A percentile compares a stretch with the other conserved stretches of the same genome.
Conservation (phyloP, 768 basidiomycete species). For the Tulasnella calospora region DNA sequence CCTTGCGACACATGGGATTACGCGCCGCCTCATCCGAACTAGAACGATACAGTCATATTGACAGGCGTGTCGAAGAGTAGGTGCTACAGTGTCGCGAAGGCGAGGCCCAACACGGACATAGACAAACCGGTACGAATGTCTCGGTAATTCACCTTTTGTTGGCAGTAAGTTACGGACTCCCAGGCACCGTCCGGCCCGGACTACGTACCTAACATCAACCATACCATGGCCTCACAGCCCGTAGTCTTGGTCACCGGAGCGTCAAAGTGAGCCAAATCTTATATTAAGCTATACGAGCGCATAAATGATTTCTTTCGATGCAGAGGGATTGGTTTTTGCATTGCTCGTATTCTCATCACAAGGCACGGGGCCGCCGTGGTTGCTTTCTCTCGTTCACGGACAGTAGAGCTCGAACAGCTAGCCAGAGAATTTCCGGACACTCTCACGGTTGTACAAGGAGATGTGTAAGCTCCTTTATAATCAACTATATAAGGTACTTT, state of each 20-base stretch:
- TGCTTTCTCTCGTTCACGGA: constrained; percentile 64
- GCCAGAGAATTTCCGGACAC: constrained; percentile 37
- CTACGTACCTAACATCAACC: background rate
- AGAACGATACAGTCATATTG: too few species aligned
- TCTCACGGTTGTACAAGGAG: constrained; percentile 59
- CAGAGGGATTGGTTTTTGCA: constrained; percentile 68
- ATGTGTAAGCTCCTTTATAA: constrained; percentile 56
- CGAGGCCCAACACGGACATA: too few species aligned
- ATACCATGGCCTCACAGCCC: background rate
- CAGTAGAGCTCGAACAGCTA: constrained; percentile 60
- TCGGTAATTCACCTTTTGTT: background rate
- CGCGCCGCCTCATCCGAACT: too few species aligned
- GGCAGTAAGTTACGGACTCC: background rate
- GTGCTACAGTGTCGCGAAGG: too few species aligned
- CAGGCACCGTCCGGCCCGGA: background rate
- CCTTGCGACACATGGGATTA: too few species aligned
- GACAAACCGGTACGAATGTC: too few species aligned
- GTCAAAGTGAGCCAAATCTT: constrained; percentile 51
- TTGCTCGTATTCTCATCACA: constrained; percentile 59
- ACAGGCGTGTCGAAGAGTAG: too few species aligned
- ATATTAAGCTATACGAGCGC: too few species aligned
- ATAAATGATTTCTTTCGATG: background rate
- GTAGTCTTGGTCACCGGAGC: constrained; percentile 81
- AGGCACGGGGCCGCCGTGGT: constrained; percentile 65
- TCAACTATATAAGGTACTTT: constrained; percentile 5